phyloP scores from a whole-genome alignment of 306 rosid species.

The Ochetophila trinervis region DNA sequence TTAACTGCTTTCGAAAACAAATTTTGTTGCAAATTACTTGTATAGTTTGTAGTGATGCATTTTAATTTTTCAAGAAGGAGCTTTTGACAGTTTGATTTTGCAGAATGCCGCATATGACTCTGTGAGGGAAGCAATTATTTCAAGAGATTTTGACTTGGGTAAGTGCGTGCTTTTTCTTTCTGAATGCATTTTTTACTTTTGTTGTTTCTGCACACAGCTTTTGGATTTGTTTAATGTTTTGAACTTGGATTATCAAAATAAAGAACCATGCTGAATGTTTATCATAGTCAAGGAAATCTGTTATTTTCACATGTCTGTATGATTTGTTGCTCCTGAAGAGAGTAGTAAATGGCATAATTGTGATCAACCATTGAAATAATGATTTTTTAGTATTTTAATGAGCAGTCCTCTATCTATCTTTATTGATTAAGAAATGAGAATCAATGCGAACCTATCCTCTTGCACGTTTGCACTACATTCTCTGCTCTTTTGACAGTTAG shows the following conservation, averaged over 20 bases:
- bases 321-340: too few relatives aligned
- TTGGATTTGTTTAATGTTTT: neutral
- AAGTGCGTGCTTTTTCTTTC: conserved; percentile 26
- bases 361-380: too few relatives aligned
- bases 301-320: neutral
- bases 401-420: too few relatives aligned
- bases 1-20: neutral
- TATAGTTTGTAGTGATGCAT: neutral
- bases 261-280: neutral
- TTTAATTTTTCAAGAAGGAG: conserved; percentile 9
- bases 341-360: too few relatives aligned
- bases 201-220: neutral
- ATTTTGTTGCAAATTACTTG: neutral
- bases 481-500: too few relatives aligned
- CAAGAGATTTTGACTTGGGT: conserved; percentile 51
- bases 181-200: neutral
- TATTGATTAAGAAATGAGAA: too few relatives aligned
- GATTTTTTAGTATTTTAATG: too few relatives aligned
- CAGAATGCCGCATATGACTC: conserved; percentile 92
- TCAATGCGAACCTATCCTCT: too few relatives aligned
- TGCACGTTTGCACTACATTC: too few relatives aligned
- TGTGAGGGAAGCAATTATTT: conserved; percentile 64
- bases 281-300: neutral
- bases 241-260: neutral
- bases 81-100: conserved; percentile 29